phyloP scores from a whole-genome alignment of 2,329 filamentous ascomycete species.

The Trichoderma arundinaceum region DNA sequence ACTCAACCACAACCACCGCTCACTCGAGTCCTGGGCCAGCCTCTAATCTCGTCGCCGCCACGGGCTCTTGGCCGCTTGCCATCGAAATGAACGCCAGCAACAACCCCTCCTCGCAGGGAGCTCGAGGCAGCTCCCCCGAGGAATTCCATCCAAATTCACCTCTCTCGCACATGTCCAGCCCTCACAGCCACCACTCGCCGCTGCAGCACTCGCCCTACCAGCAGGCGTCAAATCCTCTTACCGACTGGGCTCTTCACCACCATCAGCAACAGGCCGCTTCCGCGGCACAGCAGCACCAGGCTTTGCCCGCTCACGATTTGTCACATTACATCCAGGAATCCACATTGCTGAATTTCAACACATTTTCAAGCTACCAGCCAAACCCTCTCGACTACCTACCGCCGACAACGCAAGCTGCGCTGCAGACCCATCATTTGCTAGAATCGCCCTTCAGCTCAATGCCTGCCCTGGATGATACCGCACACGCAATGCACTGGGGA shows the following conservation, averaged over 20 bases:
- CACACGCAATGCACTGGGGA: constrained; percentile 65
- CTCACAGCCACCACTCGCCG: constrained; percentile 56
- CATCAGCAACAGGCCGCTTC: constrained; percentile 52
- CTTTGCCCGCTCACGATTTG: constrained; percentile 52
- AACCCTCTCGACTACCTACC: constrained; percentile 66
- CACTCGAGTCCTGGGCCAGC: constrained; percentile 44
- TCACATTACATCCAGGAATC: constrained; percentile 63
- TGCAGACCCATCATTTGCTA: constrained; percentile 67
- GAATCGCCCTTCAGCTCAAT: constrained; percentile 67
- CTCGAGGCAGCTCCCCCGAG: constrained; percentile 58
- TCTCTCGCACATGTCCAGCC: constrained; percentile 58
- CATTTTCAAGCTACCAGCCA: constrained; percentile 60
- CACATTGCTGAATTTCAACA: constrained; percentile 60
- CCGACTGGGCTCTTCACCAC: constrained; percentile 67
- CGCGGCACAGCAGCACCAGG: constrained; percentile 41
- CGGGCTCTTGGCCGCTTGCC: constrained; percentile 56
- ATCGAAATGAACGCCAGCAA: constrained; percentile 57
- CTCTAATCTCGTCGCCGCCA: constrained; percentile 46
- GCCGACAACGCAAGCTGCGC: constrained; percentile 65
- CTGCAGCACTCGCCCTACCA: constrained; percentile 62
- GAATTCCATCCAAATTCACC: constrained; percentile 56
- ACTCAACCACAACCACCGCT: constrained; percentile 34
- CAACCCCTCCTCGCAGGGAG: constrained; percentile 46
- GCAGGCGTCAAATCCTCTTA: constrained; percentile 57
- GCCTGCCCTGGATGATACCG: constrained; percentile 60